These are phyloP conservation scores for Sporothrix inflata DNA, from an alignment of 2,329 filamentous ascomycete species.

Conservation along the genomic window DNA sequence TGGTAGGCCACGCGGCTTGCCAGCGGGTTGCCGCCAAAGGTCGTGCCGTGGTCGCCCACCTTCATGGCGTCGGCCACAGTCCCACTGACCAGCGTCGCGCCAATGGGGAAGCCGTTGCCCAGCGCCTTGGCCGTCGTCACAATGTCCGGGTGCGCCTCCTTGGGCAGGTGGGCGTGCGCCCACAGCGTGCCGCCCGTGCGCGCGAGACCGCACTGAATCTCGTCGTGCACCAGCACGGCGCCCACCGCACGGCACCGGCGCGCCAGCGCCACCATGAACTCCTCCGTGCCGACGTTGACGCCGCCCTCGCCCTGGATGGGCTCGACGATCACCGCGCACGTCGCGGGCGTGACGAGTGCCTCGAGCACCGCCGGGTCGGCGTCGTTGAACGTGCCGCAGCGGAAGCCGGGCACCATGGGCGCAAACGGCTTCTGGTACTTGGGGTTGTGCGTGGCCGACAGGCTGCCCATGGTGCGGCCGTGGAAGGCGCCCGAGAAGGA, in stretches of 20 bases:
- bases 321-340: conserved; percentile 93
- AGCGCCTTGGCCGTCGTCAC: conserved; percentile 94
- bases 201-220: conserved; percentile 92
- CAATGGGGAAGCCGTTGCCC: conserved; percentile 95
- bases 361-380: conserved; percentile 73
- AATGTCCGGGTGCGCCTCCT: conserved; percentile 87
- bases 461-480: conserved; percentile 89
- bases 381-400: conserved; percentile 84
- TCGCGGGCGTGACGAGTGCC: conserved; percentile 77
- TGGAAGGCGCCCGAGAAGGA: conserved; percentile 94
- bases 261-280: conserved; percentile 84
- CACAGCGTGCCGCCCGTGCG: conserved; percentile 81
- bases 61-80: conserved; percentile 68
- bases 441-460: conserved; percentile 96
- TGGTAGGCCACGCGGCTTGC: conserved; percentile 83
- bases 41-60: conserved; percentile 84
- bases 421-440: conserved; percentile 96
- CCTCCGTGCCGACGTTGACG: conserved; percentile 78
- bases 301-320: conserved; percentile 97
- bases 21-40: conserved; percentile 90
- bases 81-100: conserved; percentile 68
- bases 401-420: conserved; percentile 94
- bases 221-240: conserved; percentile 89
- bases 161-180: conserved; percentile 77
- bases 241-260: conserved; percentile 83